These are phyloP conservation scores for Hyaloscypha bicolor DNA, from an alignment of 495 filamentous ascomycete genomes.

Conservation along the genomic window DNA sequence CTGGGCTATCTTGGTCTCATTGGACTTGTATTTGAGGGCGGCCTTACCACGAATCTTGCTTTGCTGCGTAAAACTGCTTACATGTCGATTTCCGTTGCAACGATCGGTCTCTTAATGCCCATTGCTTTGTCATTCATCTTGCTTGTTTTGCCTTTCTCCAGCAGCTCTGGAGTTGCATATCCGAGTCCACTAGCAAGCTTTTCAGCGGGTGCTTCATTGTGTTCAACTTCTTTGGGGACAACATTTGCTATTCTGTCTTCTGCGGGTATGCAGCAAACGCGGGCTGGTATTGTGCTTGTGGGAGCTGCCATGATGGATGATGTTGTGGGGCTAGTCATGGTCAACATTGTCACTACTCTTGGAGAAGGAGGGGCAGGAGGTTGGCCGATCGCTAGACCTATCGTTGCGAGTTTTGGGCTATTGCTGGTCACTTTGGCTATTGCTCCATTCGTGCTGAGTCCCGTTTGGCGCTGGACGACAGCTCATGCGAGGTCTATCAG, in stretches of 20 bases:
- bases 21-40: slow-evolving; percentile 67
- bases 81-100: slow-evolving; percentile 61
- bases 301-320: slow-evolving; percentile 84
- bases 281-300: slow-evolving; percentile 68
- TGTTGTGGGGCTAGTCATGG: slow-evolving; percentile 79
- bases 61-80: slow-evolving; percentile 60
- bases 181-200: slow-evolving; percentile 51
- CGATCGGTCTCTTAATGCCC: slow-evolving; percentile 64
- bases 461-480: slow-evolving; percentile 14
- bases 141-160: slow-evolving; percentile 34
- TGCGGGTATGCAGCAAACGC: slow-evolving; percentile 49
- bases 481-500: not conserved
- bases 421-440: slow-evolving; percentile 26
- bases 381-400: slow-evolving; percentile 33
- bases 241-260: slow-evolving; percentile 73
- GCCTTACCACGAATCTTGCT: slow-evolving; percentile 63
- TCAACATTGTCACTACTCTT: slow-evolving; percentile 56
- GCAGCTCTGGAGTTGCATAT: slow-evolving; percentile 5
- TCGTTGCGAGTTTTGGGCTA: slow-evolving; percentile 35
- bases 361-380: slow-evolving; percentile 35
- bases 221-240: slow-evolving; percentile 75
- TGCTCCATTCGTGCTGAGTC: slow-evolving; percentile 26
- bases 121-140: slow-evolving; percentile 71
- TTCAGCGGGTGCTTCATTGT: slow-evolving; percentile 75
- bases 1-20: slow-evolving; percentile 80